A percentile compares a stretch with the other conserved stretches of the same genome.
These are phyloP conservation scores for Monosporascus sp. DNA, from an alignment of 2,329 filamentous ascomycete genomes.

Conservation along the genomic window DNA sequence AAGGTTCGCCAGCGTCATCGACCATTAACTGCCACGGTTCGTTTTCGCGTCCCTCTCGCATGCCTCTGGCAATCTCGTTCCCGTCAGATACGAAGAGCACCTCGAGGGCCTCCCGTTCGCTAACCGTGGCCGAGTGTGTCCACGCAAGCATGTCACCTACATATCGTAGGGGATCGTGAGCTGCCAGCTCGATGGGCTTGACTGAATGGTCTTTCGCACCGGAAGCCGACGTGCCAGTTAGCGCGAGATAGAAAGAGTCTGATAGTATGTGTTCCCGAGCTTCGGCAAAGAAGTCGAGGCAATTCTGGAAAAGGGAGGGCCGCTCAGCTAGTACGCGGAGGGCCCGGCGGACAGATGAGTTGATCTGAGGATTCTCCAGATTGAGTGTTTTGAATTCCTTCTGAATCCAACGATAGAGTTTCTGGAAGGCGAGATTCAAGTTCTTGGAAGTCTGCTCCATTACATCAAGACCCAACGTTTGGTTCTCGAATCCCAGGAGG, in stretches of 20 bases:
- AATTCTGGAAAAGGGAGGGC: conserved; percentile 86
- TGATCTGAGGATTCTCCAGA: conserved; percentile 90
- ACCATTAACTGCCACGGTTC: conserved; percentile 73
- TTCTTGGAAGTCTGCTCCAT: conserved; percentile 87
- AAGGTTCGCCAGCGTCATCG: conserved; percentile 46
- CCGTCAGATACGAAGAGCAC: conserved; percentile 86
- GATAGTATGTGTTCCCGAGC: conserved; percentile 81
- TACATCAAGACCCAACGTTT: conserved; percentile 80
- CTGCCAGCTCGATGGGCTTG: conserved; percentile 90
- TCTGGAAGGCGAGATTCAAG: conserved; percentile 87
- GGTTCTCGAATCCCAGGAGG: conserved; percentile 82
- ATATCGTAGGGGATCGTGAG: conserved; percentile 87
- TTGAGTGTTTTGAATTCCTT: conserved; percentile 89
- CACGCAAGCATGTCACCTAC: conserved; percentile 97
- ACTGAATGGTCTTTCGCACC: conserved; percentile 54
- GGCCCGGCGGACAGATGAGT: conserved; percentile 73
- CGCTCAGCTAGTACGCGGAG: conserved; percentile 83
- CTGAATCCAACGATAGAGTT: conserved; percentile 92
- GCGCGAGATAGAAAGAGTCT: conserved; percentile 80
- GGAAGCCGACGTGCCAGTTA: conserved; percentile 65
- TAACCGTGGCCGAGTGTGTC: conserved; percentile 90
- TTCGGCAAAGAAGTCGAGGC: conserved; percentile 88
- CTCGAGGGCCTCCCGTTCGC: conserved; percentile 87
- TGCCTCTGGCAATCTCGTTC: conserved; percentile 77
- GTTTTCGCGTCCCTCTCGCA: conserved; percentile 72